These are phyloP conservation scores for Toxoplasma gondii DNA, from an alignment of 169 alveolate species.

Conservation along the genomic window DNA sequence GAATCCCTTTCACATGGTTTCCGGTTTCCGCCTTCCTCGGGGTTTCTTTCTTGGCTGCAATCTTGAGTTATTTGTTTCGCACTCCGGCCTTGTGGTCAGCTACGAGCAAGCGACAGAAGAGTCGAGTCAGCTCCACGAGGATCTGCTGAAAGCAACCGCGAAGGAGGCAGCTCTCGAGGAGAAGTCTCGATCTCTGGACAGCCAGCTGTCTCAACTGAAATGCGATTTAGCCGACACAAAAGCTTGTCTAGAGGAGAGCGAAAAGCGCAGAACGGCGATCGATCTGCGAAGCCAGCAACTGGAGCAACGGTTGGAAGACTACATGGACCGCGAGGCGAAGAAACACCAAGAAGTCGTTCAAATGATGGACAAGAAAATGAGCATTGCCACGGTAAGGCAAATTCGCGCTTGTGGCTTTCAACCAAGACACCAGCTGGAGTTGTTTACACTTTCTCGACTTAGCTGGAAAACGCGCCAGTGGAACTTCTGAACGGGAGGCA, in stretches of 20 bases:
- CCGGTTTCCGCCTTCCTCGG: too few species aligned
- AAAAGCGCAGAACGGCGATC: background rate
- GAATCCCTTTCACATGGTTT: too few species aligned
- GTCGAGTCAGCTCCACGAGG: background rate
- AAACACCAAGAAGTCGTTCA: slow-evolving; percentile 10
- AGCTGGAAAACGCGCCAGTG: too few species aligned
- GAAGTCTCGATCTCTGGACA: background rate
- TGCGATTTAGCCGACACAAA: background rate
- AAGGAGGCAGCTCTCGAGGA: slow-evolving; percentile 8
- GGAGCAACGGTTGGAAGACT: background rate
- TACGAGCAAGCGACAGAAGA: background rate
- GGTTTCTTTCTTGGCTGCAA: too few species aligned
- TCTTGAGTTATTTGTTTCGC: too few species aligned
- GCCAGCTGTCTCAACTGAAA: background rate
- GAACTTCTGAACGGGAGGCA: too few species aligned
- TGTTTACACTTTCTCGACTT: too few species aligned
- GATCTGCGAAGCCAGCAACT: background rate
- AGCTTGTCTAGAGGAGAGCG: background rate
- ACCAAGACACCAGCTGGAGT: too few species aligned
- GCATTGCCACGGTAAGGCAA: background rate
- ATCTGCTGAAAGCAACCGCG: background rate
- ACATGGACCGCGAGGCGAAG: background rate
- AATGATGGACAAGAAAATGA: background rate
- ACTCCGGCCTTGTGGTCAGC: too few species aligned
- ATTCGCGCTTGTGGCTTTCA: background rate